Evolutionary conservation across 495 filamentous ascomycete species (phyloP).

Genomic region (Sordaria brevicollis): DNA sequence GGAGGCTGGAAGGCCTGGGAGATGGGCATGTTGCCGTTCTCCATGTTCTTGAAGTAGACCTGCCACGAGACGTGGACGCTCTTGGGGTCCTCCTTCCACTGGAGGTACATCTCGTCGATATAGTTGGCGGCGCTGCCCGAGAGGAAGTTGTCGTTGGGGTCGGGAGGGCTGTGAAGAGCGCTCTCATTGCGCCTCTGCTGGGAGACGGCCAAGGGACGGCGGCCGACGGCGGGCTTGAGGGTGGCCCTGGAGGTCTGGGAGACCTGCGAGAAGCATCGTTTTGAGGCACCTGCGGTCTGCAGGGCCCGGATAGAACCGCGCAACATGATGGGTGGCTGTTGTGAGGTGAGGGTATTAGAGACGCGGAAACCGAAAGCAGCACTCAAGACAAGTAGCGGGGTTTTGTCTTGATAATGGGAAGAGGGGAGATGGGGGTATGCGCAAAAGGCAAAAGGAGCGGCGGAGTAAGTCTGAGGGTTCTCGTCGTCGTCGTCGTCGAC

Average conservation of each 20-base stretch:
- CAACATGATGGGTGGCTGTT: conserved; percentile 39
- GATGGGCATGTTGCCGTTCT: conserved; percentile 92
- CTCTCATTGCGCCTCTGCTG: conserved; percentile 40
- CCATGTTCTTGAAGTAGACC: conserved; percentile 99
- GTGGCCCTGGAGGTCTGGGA: conserved; percentile 25
- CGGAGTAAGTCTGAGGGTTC: conserved; percentile 43
- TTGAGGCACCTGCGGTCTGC: conserved; percentile 19
- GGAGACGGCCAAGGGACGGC: conserved; percentile 41
- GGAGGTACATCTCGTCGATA: conserved; percentile 98
- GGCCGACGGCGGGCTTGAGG: conserved; percentile 24
- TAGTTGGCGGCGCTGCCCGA: conserved; percentile 95
- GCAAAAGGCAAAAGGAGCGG: conserved; percentile 30
- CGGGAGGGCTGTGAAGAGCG: conserved; percentile 36
- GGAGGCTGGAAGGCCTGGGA: conserved; percentile 94
- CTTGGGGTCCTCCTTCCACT: conserved; percentile 87
- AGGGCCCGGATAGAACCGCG: conserved; percentile 24
- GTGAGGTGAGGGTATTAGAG: background rate
- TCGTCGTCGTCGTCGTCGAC: background rate
- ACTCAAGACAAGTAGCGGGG: background rate
- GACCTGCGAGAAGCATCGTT: conserved; percentile 32
- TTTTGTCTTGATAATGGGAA: background rate
- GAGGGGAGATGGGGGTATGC: conserved; percentile 18
- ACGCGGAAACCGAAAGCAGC: conserved; percentile 1
- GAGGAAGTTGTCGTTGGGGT: conserved; percentile 89
- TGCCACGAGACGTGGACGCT: conserved; percentile 98